Evolutionary conservation across 2,329 filamentous ascomycete genomes (phyloP), one percentile per base, ranked within the genome.

Genomic region (Lachnellula cervina): DNA sequence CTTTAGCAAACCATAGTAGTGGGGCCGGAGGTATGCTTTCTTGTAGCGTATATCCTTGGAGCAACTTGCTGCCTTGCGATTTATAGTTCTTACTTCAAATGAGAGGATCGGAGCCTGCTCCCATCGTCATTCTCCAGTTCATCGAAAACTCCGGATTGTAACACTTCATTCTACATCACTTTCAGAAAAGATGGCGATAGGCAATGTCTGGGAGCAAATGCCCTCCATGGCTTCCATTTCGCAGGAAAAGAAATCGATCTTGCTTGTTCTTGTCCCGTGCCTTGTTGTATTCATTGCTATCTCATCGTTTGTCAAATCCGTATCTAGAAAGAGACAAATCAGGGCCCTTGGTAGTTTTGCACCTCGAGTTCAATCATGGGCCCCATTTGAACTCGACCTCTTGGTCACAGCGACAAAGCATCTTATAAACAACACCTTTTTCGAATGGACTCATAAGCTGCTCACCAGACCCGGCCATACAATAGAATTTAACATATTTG

Each of bases 401-500:
- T 28, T 50, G 14, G 34, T 42, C 21, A 25, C n/a, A 25, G 48
- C 48, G 6, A 50, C 25, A 11, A 50, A 50, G 7, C 34, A 50
- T 40, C 48, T 50, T 16, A 19, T 40, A 35, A 50, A 50, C 14
- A 28, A 50, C 21, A 50, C 48, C 5, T 50, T 50, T 50, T 50
- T 50, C n/a, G 34, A 50, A 32, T 50, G 48, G 48, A 42, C 48
- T 19, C 48, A 50, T 11, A 28, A 42, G 38, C 21, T 50, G 14
- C 48, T 50, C 5, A 19, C 17, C 16, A 40, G 34, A 25, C 53
- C 53, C 13, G 48, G 48, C 23, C 53, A 46, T 40, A 51, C 53
- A 3, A 45, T 55, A 32, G 53, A 55, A 35, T 38, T 55, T 21
- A 51, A 55, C 32, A 37, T 55, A 14, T 38, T 54, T 19, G 44